Percentiles rank a stretch among this genome's conserved stretches.
Conservation (phyloP, 257 asterid genomes). For the Craterostigma plantagineum region DNA sequence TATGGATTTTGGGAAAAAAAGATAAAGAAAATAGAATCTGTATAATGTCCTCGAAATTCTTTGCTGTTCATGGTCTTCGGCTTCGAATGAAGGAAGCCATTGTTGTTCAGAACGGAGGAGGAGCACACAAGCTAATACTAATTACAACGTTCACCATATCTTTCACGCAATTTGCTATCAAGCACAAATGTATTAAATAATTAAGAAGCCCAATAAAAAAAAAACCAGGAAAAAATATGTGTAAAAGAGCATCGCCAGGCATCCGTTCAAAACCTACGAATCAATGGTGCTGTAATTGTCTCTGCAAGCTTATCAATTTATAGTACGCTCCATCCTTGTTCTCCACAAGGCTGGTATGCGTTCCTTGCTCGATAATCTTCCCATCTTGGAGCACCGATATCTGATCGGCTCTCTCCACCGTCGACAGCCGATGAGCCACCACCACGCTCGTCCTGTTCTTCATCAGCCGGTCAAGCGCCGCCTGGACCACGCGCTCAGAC, state of each 20-base stretch:
- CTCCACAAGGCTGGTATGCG: slow-evolving; percentile 49
- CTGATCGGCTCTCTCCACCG: slow-evolving; percentile 49
- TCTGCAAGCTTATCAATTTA: slow-evolving; percentile 50
- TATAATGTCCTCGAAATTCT: too few relatives aligned
- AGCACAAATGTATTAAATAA: background rate
- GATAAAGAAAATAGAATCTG: too few relatives aligned
- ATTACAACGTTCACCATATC: too few relatives aligned
- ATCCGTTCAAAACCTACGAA: too few relatives aligned
- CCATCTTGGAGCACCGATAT: slow-evolving; percentile 68
- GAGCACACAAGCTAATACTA: too few relatives aligned
- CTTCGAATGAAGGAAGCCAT: too few relatives aligned
- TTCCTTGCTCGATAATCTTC: slow-evolving; percentile 63
- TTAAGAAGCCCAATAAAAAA: background rate
- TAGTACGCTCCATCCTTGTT: slow-evolving; percentile 51
- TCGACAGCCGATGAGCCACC: slow-evolving; percentile 70
- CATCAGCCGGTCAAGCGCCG: slow-evolving; percentile 57
- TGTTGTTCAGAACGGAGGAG: too few relatives aligned
- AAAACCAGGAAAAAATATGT: background rate
- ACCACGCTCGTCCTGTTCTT: slow-evolving; percentile 50
- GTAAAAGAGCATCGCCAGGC: background rate
- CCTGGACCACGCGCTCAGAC: slow-evolving; percentile 56
- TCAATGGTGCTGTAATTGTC: slow-evolving; percentile 21
- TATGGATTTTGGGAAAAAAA: too few relatives aligned
- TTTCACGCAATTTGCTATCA: too few relatives aligned
- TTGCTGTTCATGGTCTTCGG: too few relatives aligned